Evolutionary conservation across 2,329 filamentous ascomycete species (phyloP).

Genomic region (Pseudogymnoascus sp.): DNA sequence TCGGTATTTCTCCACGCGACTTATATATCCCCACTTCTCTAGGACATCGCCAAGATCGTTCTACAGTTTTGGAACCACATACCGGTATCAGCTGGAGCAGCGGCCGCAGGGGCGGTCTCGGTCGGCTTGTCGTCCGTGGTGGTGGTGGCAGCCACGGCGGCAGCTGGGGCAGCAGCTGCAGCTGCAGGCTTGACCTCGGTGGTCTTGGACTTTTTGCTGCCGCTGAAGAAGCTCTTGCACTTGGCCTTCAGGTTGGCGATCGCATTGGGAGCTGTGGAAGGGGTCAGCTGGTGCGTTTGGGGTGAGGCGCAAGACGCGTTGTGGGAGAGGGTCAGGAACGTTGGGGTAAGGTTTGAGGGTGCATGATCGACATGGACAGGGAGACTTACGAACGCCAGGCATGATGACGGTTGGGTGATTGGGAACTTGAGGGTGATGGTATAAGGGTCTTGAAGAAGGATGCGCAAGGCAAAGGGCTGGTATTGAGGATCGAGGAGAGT

Average conservation of each 20-base stretch:
- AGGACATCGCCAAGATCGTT: not conserved
- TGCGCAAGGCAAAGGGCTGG: not conserved
- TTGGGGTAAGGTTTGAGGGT: constrained; percentile 3
- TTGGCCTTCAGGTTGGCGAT: constrained; percentile 24
- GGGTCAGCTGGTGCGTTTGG: not conserved
- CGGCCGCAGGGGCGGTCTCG: not conserved
- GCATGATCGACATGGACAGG: constrained; percentile 1
- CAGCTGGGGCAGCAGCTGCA: constrained; percentile 4
- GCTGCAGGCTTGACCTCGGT: constrained; percentile 18
- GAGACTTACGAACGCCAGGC: constrained; percentile 25
- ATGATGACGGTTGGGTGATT: constrained; percentile 17
- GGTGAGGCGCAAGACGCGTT: not conserved
- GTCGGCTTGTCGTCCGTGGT: not conserved
- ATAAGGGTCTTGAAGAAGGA: not conserved
- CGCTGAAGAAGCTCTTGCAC: constrained; percentile 24
- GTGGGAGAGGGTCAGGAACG: not conserved
- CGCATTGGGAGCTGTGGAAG: constrained; percentile 24
- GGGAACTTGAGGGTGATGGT: not conserved
- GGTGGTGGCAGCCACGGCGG: constrained; percentile 6
- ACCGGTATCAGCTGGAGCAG: not conserved
- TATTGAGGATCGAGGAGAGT: not conserved
- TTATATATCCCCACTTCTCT: not conserved
- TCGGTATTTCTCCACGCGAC: not conserved
- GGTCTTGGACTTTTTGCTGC: constrained; percentile 21
- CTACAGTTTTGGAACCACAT: not conserved